These are phyloP conservation scores for Wickerhamia fluorescens DNA, from an alignment of 805 yeast genomes.

Conservation along the genomic window DNA sequence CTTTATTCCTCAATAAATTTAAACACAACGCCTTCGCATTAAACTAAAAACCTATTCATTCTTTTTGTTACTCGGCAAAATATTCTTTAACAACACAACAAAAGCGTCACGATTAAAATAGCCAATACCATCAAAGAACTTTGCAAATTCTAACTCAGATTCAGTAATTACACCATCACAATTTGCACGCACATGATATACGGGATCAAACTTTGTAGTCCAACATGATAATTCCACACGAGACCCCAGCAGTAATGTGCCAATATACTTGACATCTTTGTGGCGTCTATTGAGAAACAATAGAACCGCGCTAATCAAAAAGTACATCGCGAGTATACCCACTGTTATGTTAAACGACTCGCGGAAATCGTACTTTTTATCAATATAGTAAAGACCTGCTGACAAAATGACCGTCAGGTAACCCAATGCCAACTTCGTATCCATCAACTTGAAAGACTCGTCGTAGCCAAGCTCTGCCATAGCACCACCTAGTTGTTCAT, in stretches of 20 bases:
- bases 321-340: slow-evolving; percentile 31
- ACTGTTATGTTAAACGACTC: slow-evolving; percentile 31
- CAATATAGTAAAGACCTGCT: slow-evolving; percentile 40
- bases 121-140: slow-evolving; percentile 43
- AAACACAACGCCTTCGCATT: no score
- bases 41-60: background rate
- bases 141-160: slow-evolving; percentile 22
- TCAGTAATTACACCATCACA: slow-evolving; percentile 17
- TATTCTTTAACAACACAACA: slow-evolving; percentile 14
- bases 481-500: slow-evolving; percentile 39
- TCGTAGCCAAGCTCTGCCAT: slow-evolving; percentile 39
- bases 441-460: slow-evolving; percentile 40
- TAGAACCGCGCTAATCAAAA: slow-evolving; percentile 26
- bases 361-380: slow-evolving; percentile 41
- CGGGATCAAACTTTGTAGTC: slow-evolving; percentile 40
- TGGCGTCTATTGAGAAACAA: slow-evolving; percentile 27
- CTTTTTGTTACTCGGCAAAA: background rate
- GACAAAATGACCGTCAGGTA: slow-evolving; percentile 40
- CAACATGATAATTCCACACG: slow-evolving; percentile 34
- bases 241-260: slow-evolving; percentile 22
- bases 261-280: slow-evolving; percentile 43
- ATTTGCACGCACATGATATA: slow-evolving; percentile 31
- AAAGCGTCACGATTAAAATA: slow-evolving; percentile 32
- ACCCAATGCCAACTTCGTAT: slow-evolving; percentile 44
- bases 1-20: no score